These are phyloP conservation scores for Xylaria arbuscula DNA, from an alignment of 2,329 filamentous ascomycete species.

Conservation along the genomic window DNA sequence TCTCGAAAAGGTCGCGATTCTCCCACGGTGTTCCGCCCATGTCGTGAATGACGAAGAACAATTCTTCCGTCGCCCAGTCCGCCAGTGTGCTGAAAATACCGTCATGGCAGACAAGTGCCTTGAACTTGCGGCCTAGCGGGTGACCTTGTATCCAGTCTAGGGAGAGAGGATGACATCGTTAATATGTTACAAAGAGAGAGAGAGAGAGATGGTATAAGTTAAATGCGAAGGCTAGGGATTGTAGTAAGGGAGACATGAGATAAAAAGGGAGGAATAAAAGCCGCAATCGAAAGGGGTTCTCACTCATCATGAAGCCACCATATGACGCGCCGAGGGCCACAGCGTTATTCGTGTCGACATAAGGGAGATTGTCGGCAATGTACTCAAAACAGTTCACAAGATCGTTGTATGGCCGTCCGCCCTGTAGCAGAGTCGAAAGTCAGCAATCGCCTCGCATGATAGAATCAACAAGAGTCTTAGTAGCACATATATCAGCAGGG, in stretches of 20 bases:
- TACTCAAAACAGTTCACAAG: slow-evolving; percentile 82
- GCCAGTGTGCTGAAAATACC: slow-evolving; percentile 80
- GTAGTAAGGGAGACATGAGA: slow-evolving; percentile 13
- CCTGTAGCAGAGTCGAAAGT: slow-evolving; percentile 50
- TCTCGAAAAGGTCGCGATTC: slow-evolving; percentile 71
- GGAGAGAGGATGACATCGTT: slow-evolving; percentile 9
- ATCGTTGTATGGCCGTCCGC: slow-evolving; percentile 84
- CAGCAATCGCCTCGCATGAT: neutral
- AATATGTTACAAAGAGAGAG: slow-evolving; percentile 3
- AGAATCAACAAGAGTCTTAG: neutral
- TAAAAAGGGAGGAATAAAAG: neutral
- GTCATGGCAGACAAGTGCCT: slow-evolving; percentile 88
- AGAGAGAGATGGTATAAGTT: neutral
- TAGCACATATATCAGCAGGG: neutral
- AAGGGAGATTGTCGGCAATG: slow-evolving; percentile 72
- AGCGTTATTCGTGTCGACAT: slow-evolving; percentile 74
- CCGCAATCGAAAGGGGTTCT: slow-evolving; percentile 39
- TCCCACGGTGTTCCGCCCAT: slow-evolving; percentile 72
- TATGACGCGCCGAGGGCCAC: slow-evolving; percentile 82
- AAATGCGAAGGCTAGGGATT: neutral
- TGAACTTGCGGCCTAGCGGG: slow-evolving; percentile 83
- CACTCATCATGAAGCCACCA: slow-evolving; percentile 80
- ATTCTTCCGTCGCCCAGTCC: slow-evolving; percentile 73
- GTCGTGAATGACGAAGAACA: slow-evolving; percentile 77
- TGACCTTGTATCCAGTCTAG: slow-evolving; percentile 90